Percentiles rank a stretch among this genome's conserved stretches.
These are phyloP conservation scores for Ascodesmis nigricans DNA, from an alignment of 495 filamentous ascomycete genomes.

Conservation along the genomic window DNA sequence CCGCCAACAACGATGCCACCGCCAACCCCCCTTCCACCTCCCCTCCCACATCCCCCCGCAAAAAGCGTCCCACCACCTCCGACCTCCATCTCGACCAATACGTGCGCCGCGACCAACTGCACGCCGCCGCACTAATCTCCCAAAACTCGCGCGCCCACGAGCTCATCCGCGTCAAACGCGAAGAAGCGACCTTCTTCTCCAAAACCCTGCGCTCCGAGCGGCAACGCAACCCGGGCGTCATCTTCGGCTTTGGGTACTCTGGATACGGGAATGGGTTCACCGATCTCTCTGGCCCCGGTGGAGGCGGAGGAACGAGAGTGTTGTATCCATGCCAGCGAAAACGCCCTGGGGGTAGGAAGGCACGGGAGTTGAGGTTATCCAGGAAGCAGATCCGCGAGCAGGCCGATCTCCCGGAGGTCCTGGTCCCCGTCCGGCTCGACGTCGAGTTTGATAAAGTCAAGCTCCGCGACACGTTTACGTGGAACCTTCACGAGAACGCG, in stretches of 20 bases:
- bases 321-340: slow-evolving; percentile 55
- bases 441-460: slow-evolving; percentile 92
- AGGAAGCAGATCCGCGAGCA: slow-evolving; percentile 63
- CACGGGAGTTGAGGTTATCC: slow-evolving; percentile 43
- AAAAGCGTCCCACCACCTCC: slow-evolving; percentile 15
- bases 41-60: slow-evolving; percentile 7
- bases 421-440: slow-evolving; percentile 77
- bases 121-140: slow-evolving; percentile 36
- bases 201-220: slow-evolving; percentile 29
- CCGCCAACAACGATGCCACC: slow-evolving; percentile 10
- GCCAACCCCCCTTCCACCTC: slow-evolving; percentile 1
- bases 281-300: too few relatives aligned
- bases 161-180: slow-evolving; percentile 26
- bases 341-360: slow-evolving; percentile 49
- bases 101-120: slow-evolving; percentile 50
- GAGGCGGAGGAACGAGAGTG: slow-evolving; percentile 30
- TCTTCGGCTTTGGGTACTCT: slow-evolving; percentile 65
- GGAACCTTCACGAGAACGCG: slow-evolving; percentile 84
- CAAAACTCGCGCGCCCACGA: slow-evolving; percentile 19
- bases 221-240: slow-evolving; percentile 33
- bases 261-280: slow-evolving; percentile 76
- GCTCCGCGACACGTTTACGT: slow-evolving; percentile 92
- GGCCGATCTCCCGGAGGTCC: slow-evolving; percentile 69
- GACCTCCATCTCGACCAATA: slow-evolving; percentile 40
- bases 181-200: slow-evolving; percentile 32